Conservation (phyloP, 2,329 filamentous ascomycete species). For the Venturia effusa region DNA sequence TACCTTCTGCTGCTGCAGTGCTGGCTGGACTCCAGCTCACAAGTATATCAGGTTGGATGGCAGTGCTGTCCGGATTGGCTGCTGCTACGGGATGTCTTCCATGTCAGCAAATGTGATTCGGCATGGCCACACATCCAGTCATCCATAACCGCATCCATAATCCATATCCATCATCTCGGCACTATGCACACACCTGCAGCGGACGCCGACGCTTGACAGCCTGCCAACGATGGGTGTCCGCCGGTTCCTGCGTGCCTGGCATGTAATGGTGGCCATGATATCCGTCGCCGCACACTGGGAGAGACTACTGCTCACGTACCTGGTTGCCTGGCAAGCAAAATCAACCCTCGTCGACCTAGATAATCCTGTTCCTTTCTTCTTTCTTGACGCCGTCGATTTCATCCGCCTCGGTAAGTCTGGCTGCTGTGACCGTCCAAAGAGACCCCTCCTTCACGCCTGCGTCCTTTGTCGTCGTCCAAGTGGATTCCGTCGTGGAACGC, state of each 20-base stretch:
- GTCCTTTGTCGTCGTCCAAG: neutral
- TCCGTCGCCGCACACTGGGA: neutral
- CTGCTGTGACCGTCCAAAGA: neutral
- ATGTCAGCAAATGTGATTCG: slow-evolving; percentile 6
- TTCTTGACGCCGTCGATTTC: neutral
- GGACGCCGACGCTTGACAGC: neutral
- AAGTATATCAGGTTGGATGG: too few relatives aligned
- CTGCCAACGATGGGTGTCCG: too few relatives aligned
- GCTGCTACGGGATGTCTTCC: neutral
- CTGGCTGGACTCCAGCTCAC: too few relatives aligned
- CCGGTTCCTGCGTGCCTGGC: neutral
- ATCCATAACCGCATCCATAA: neutral
- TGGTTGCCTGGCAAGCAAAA: neutral
- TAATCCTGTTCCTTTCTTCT: neutral
- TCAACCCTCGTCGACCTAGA: neutral
- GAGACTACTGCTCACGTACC: neutral
- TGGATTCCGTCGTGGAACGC: neutral
- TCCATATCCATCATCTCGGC: too few relatives aligned
- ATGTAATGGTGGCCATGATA: neutral
- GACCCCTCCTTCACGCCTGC: neutral
- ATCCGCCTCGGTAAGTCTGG: neutral
- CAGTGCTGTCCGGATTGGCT: neutral
- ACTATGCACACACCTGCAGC: neutral
- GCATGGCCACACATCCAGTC: neutral
- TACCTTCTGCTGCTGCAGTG: neutral